These are phyloP conservation scores for Pythium inflatum DNA, from an alignment of 352 stramenopile genomes.

Conservation along the genomic window DNA sequence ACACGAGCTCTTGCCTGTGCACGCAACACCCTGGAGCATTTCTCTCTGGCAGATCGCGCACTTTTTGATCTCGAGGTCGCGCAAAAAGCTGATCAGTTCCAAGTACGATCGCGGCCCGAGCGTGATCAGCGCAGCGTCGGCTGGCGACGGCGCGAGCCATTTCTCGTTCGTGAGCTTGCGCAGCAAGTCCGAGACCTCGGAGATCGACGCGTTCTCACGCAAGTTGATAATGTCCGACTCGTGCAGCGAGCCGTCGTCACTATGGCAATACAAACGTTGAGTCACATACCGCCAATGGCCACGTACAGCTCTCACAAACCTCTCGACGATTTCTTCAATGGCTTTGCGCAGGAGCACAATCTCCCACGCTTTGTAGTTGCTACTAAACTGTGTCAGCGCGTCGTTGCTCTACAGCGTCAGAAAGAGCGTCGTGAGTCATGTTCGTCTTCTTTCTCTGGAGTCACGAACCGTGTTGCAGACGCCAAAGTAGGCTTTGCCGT, in stretches of 20 bases:
- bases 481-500: constrained; percentile 81
- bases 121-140: constrained; percentile 51
- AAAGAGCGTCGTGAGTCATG: neutral
- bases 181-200: constrained; percentile 69
- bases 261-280: constrained; percentile 19
- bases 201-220: constrained; percentile 66
- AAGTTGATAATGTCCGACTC: constrained; percentile 74
- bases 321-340: constrained; percentile 81
- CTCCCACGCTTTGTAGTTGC: constrained; percentile 82
- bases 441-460: neutral
- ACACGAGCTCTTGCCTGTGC: constrained; percentile 40
- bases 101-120: constrained; percentile 72
- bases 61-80: constrained; percentile 75
- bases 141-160: constrained; percentile 59
- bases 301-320: too few relatives aligned
- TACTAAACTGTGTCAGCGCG: constrained; percentile 69
- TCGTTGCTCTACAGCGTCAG: constrained; percentile 60
- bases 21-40: constrained; percentile 66
- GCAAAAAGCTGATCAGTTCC: constrained; percentile 75
- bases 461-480: constrained; percentile 78
- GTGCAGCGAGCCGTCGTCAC: constrained; percentile 66
- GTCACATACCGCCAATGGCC: too few relatives aligned
- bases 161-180: constrained; percentile 67
- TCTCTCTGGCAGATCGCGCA: constrained; percentile 81
- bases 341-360: constrained; percentile 84